Percentiles rank a stretch among this genome's conserved stretches.
These are phyloP conservation scores for Samsoniella hepiali DNA, from an alignment of 2,329 filamentous ascomycete genomes.

Conservation along the genomic window DNA sequence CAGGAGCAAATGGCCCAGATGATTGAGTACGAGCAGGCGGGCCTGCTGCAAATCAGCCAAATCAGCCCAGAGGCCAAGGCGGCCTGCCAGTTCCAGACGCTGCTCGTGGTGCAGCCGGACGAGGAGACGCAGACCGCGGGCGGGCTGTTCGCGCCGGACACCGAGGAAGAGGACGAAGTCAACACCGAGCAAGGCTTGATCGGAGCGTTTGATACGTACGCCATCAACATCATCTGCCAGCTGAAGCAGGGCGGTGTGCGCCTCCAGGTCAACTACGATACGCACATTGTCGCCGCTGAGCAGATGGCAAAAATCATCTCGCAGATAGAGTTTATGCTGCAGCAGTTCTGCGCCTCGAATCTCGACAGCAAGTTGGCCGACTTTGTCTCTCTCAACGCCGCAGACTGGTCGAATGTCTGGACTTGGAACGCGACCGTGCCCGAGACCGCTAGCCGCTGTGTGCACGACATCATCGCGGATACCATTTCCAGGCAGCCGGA, in stretches of 20 bases:
- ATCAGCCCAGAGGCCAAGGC: conserved; percentile 13
- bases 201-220: conserved; percentile 22
- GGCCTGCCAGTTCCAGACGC: conserved; percentile 22
- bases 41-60: conserved; percentile 30
- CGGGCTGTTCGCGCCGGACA: conserved; percentile 7
- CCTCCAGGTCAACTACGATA: conserved; percentile 20
- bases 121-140: not conserved
- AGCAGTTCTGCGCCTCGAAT: conserved; percentile 14
- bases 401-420: conserved; percentile 15
- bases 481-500: not conserved
- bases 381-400: not conserved
- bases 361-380: conserved; percentile 5
- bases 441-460: not conserved
- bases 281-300: conserved; percentile 7
- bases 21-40: conserved; percentile 29
- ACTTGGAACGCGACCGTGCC: conserved; percentile 17
- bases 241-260: conserved; percentile 19
- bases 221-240: conserved; percentile 20
- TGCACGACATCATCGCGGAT: not conserved
- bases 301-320: conserved; percentile 17
- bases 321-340: conserved; percentile 19
- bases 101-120: conserved; percentile 22
- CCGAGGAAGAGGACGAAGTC: conserved; percentile 2
- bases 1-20: conserved; percentile 28
- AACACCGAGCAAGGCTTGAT: conserved; percentile 5